phyloP scores from a whole-genome alignment of 23 red algal species.

The Gracilaria domingensis region DNA sequence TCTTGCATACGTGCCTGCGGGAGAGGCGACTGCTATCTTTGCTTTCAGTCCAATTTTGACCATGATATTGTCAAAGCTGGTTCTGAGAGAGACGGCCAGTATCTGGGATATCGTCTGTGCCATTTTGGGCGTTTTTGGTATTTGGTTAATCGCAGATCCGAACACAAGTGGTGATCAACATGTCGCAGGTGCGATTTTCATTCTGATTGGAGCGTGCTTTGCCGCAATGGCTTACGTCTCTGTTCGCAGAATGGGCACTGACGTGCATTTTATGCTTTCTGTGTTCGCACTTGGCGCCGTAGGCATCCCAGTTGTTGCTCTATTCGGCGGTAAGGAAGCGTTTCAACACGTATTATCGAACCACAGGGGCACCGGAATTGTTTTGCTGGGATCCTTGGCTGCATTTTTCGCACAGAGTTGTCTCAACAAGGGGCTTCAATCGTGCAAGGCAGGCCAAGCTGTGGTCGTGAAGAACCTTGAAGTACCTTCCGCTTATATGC shows the following conservation, averaged over 20 bases:
- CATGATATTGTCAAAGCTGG: slow-evolving; percentile 28
- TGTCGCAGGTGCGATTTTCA: slow-evolving; percentile 15
- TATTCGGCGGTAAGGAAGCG: slow-evolving; percentile 40
- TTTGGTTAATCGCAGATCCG: slow-evolving; percentile 32
- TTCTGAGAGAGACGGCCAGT: slow-evolving; percentile 26
- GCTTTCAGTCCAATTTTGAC: slow-evolving; percentile 40
- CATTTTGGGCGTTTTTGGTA: slow-evolving; percentile 29
- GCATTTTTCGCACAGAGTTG: slow-evolving; percentile 55
- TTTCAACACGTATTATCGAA: slow-evolving; percentile 3
- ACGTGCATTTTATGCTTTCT: slow-evolving; percentile 48
- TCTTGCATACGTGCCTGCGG: slow-evolving; percentile 35
- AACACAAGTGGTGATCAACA: slow-evolving; percentile 11
- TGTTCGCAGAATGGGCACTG: slow-evolving; percentile 19
- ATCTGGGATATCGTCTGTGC: slow-evolving; percentile 4
- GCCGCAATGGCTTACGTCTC: slow-evolving; percentile 13
- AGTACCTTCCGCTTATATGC: slow-evolving; percentile 46
- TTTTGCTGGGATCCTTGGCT: slow-evolving; percentile 5
- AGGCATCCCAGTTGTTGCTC: not conserved
- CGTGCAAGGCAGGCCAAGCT: slow-evolving; percentile 25
- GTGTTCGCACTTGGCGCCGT: slow-evolving; percentile 48
- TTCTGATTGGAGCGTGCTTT: slow-evolving; percentile 25
- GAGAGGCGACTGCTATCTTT: slow-evolving; percentile 43
- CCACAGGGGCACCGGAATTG: not conserved
- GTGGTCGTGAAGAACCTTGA: slow-evolving; percentile 56
- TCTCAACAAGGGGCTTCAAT: slow-evolving; percentile 55